Evolutionary conservation across 257 asterid genomes (phyloP).

Genomic region (Solanum bulbocastanum): DNA sequence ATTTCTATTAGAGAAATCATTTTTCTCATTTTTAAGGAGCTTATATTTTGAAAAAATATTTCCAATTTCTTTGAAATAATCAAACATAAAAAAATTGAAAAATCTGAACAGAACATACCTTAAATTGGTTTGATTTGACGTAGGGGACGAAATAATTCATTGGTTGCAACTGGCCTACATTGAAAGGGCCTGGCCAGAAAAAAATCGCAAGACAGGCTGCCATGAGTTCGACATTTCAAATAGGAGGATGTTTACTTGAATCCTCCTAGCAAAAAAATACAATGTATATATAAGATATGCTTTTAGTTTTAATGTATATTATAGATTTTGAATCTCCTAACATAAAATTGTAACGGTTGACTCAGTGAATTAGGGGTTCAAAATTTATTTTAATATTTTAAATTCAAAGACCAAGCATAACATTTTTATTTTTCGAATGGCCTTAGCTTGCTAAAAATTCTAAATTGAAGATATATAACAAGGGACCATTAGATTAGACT

Average conservation of each 20-base stretch:
- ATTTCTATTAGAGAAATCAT: no score
- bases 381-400: no score
- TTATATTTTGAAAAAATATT: no score
- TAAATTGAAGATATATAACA: background rate
- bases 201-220: background rate
- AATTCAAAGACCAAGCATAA: no score
- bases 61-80: accelerated
- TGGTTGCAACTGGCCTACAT: background rate
- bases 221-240: background rate
- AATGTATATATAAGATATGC: no score
- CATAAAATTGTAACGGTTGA: no score
- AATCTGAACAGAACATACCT: background rate
- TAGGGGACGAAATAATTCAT: background rate
- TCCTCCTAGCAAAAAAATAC: background rate
- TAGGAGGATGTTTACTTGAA: background rate
- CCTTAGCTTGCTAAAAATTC: no score
- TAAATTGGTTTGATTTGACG: background rate
- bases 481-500: background rate
- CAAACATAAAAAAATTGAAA: background rate
- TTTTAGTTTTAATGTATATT: no score
- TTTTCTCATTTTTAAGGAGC: no score
- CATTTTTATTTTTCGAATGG: background rate
- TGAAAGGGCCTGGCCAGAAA: background rate
- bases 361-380: no score
- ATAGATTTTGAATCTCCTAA: no score